Percentiles rank a stretch among this genome's conserved stretches.
Conservation (phyloP, 257 asterid genomes). For the Cordia subcordata region DNA sequence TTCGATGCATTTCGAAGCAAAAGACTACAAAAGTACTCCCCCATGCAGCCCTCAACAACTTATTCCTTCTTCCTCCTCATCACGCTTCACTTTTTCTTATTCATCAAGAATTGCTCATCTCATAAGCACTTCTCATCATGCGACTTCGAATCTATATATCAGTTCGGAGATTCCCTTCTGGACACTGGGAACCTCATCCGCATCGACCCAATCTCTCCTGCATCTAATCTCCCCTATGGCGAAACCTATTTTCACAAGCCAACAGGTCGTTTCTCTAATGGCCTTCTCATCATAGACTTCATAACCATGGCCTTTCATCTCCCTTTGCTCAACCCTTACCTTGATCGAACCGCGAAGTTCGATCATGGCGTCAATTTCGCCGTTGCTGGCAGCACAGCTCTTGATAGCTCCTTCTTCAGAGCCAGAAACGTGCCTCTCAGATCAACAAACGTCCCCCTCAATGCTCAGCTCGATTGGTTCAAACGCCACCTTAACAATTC, state of each 20-base stretch:
- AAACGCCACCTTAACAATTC: slow-evolving; percentile 12
- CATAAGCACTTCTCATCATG: too few relatives aligned
- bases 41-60: too few relatives aligned
- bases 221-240: slow-evolving; percentile 24
- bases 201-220: background rate
- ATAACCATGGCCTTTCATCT: slow-evolving; percentile 33
- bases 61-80: too few relatives aligned
- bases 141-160: slow-evolving; percentile 2
- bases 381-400: slow-evolving; percentile 29
- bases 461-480: slow-evolving; percentile 25
- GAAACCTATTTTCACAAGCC: too few relatives aligned
- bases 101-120: too few relatives aligned
- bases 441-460: background rate
- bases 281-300: too few relatives aligned
- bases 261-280: too few relatives aligned
- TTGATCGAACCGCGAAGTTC: slow-evolving; percentile 20
- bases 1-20: too few relatives aligned
- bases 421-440: slow-evolving; percentile 12
- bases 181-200: slow-evolving; percentile 33
- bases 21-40: too few relatives aligned
- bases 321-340: slow-evolving; percentile 30
- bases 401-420: slow-evolving; percentile 9
- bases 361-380: slow-evolving; percentile 31
- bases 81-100: too few relatives aligned
- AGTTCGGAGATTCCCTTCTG: slow-evolving; percentile 12